Evolutionary conservation across 768 basidiomycete genomes (phyloP).

Genomic region (Grammothele lineata): DNA sequence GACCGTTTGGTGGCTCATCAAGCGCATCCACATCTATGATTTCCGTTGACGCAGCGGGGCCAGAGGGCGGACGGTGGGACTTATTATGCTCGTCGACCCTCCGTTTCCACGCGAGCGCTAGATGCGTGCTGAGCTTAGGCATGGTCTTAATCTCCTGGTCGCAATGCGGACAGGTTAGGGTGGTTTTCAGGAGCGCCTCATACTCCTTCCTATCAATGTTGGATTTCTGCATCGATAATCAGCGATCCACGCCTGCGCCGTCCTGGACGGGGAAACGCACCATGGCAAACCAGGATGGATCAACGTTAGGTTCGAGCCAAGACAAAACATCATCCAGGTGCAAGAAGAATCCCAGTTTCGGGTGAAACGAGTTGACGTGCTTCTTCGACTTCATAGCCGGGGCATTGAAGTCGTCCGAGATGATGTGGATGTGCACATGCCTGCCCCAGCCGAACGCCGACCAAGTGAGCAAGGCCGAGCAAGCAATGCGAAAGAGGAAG

Average conservation of each 20-base stretch:
- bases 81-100: too few relatives aligned
- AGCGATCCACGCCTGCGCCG: neutral
- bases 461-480: neutral
- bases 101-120: too few relatives aligned
- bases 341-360: conserved; percentile 79
- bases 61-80: too few relatives aligned
- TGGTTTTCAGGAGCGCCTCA: conserved; percentile 63
- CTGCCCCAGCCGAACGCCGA: conserved; percentile 34
- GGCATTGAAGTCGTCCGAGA: conserved; percentile 74
- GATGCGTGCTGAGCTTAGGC: too few relatives aligned
- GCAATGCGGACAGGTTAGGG: conserved; percentile 70
- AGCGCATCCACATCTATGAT: too few relatives aligned
- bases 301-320: conserved; percentile 66
- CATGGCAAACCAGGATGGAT: conserved; percentile 43
- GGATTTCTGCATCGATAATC: conserved; percentile 45
- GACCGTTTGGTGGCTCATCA: too few relatives aligned
- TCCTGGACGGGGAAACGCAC: conserved; percentile 31
- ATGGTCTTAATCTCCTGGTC: conserved; percentile 60
- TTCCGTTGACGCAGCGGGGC: too few relatives aligned
- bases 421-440: conserved; percentile 81
- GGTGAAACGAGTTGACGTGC: conserved; percentile 91
- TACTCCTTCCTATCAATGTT: conserved; percentile 48
- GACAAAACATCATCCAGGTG: conserved; percentile 70
- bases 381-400: conserved; percentile 77
- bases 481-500: neutral